Conservation (phyloP, 768 basidiomycete species). For the Xerocomellus dryophilus region DNA sequence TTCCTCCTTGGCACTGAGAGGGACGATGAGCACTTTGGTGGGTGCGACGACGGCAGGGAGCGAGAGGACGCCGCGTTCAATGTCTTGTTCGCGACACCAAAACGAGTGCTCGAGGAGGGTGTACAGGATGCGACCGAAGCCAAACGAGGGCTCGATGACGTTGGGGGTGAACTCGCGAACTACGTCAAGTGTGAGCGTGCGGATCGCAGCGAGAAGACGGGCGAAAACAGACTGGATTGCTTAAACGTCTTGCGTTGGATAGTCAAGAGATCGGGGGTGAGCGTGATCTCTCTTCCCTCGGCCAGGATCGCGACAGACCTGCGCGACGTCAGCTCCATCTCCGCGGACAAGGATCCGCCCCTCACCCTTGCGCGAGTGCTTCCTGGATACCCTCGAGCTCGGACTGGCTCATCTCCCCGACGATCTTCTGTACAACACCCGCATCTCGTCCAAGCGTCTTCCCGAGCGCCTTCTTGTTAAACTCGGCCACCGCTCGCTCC, state of each 20-base stretch:
- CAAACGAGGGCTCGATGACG: conserved; percentile 98
- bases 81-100: conserved; percentile 91
- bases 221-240: conserved; percentile 62
- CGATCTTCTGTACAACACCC: conserved; percentile 56
- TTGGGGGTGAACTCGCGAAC: conserved; percentile 96
- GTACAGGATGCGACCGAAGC: conserved; percentile 94
- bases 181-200: conserved; percentile 35
- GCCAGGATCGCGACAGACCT: conserved; percentile 57
- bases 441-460: conserved; percentile 87
- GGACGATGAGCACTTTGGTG: conserved; percentile 95
- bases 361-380: conserved; percentile 74
- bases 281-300: conserved; percentile 63
- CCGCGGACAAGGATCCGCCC: background rate
- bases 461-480: conserved; percentile 86
- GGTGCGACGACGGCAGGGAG: conserved; percentile 88
- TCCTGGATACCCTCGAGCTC: conserved; percentile 63
- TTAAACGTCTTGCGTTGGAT: conserved; percentile 85
- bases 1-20: conserved; percentile 80
- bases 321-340: conserved; percentile 1
- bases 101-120: conserved; percentile 91
- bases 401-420: conserved; percentile 66
- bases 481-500: conserved; percentile 74
- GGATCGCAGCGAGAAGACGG: conserved; percentile 6
- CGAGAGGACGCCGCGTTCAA: conserved; percentile 85
- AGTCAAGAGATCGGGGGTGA: conserved; percentile 71